Percentiles rank a stretch among this genome's conserved stretches.
Evolutionary conservation across 116 monocot species (phyloP).

Genomic region (Iris pallida): DNA sequence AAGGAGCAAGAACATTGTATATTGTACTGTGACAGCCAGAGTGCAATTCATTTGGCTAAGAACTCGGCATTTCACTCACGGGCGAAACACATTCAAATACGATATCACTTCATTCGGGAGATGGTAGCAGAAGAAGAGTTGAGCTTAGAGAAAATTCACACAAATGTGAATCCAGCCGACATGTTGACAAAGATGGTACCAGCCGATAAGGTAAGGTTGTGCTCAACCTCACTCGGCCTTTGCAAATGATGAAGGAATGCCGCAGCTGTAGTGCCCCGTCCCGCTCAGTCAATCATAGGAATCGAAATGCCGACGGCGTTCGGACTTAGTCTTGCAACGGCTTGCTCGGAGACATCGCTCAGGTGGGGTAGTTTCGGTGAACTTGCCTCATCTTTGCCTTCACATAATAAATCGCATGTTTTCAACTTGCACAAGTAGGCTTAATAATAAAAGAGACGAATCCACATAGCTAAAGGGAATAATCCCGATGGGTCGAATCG

Average conservation of each 20-base stretch:
- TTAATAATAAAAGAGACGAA: too few relatives aligned
- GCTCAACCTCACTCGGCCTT: background rate
- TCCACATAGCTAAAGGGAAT: too few relatives aligned
- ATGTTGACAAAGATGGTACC: background rate
- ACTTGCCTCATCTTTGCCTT: too few relatives aligned
- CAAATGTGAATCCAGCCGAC: background rate
- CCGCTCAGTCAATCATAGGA: too few relatives aligned
- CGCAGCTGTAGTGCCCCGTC: too few relatives aligned
- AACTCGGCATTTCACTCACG: background rate
- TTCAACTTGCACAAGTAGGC: too few relatives aligned
- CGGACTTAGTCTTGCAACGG: too few relatives aligned
- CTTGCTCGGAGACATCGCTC: too few relatives aligned
- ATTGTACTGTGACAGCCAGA: background rate
- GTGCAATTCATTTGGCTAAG: background rate
- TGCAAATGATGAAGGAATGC: background rate
- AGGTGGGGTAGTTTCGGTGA: too few relatives aligned
- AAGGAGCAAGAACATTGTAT: background rate
- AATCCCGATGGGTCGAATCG: too few relatives aligned
- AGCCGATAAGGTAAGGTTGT: background rate
- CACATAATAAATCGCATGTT: too few relatives aligned
- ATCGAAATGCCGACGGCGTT: too few relatives aligned
- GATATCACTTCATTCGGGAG: background rate
- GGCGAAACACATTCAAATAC: background rate
- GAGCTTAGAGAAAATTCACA: background rate
- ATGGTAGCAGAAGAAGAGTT: background rate